phyloP scores from a whole-genome alignment of 2,329 filamentous ascomycete genomes.

The Fusarium penzigii region DNA sequence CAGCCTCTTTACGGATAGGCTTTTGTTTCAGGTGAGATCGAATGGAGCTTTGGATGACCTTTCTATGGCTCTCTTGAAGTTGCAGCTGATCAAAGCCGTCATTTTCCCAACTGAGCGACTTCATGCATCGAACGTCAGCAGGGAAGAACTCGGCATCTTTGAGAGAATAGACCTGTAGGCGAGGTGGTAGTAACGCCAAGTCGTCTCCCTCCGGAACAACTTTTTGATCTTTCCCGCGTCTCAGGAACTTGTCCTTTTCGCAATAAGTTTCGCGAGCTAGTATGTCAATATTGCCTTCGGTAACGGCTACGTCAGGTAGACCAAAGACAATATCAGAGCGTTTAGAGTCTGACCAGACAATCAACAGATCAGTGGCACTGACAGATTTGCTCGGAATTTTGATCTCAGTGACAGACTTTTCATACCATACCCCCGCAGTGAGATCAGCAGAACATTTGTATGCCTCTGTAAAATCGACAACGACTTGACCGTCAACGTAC shows the following conservation, averaged over 20 bases:
- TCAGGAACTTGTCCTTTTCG: background rate
- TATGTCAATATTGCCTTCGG: background rate
- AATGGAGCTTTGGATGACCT: background rate
- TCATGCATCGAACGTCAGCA: background rate
- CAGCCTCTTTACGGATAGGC: background rate
- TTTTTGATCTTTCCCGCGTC: background rate
- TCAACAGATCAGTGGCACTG: background rate
- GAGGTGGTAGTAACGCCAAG: background rate
- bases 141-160: background rate
- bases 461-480: constrained; percentile 2
- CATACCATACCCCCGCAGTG: background rate
- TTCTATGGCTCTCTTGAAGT: background rate
- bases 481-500: background rate
- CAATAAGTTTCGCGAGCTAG: background rate
- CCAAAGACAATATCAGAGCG: background rate
- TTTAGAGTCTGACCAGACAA: background rate
- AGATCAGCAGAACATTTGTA: background rate
- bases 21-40: background rate
- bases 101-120: background rate
- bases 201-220: background rate
- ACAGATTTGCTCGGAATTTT: background rate
- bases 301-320: background rate
- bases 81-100: background rate
- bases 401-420: background rate
- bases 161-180: background rate